Conservation (phyloP, 2,329 filamentous ascomycete species). For the Fusarium compactum region DNA sequence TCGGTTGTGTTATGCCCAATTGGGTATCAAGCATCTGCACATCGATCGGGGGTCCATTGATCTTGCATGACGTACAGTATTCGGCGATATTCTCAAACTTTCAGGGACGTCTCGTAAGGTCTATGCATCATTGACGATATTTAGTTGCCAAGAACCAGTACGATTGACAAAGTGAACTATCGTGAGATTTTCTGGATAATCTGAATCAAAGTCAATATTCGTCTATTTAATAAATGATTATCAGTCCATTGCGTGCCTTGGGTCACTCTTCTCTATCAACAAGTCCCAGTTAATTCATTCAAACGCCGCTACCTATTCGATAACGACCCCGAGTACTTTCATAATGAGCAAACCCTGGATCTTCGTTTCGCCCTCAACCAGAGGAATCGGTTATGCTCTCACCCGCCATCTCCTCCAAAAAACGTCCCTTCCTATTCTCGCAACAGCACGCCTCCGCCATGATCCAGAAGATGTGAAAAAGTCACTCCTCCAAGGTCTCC, state of each 20-base stretch:
- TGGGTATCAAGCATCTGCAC: constrained; percentile 8
- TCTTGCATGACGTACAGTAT: constrained; percentile 32
- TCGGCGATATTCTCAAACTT: not conserved
- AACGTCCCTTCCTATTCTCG: constrained; percentile 62
- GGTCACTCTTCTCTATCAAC: not conserved
- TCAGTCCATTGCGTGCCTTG: not conserved
- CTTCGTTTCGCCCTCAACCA: constrained; percentile 60
- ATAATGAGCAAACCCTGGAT: constrained; percentile 64
- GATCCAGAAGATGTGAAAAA: constrained; percentile 54
- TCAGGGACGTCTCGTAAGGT: not conserved
- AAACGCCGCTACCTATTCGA: too few relatives aligned
- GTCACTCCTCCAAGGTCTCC: constrained; percentile 50
- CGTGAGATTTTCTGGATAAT: not conserved
- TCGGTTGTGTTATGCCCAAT: constrained; percentile 19
- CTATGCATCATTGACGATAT: constrained; percentile 41
- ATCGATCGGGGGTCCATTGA: constrained; percentile 21
- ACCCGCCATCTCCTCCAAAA: constrained; percentile 61
- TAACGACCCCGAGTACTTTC: not conserved
- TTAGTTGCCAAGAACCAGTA: constrained; percentile 1
- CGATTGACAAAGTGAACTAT: not conserved
- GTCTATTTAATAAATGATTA: not conserved
- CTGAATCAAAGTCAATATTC: not conserved
- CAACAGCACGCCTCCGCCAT: constrained; percentile 54
- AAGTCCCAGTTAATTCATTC: not conserved
- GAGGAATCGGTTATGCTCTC: constrained; percentile 63